These are phyloP conservation scores for Suillus plorans DNA, from an alignment of 768 basidiomycete species.

Conservation along the genomic window DNA sequence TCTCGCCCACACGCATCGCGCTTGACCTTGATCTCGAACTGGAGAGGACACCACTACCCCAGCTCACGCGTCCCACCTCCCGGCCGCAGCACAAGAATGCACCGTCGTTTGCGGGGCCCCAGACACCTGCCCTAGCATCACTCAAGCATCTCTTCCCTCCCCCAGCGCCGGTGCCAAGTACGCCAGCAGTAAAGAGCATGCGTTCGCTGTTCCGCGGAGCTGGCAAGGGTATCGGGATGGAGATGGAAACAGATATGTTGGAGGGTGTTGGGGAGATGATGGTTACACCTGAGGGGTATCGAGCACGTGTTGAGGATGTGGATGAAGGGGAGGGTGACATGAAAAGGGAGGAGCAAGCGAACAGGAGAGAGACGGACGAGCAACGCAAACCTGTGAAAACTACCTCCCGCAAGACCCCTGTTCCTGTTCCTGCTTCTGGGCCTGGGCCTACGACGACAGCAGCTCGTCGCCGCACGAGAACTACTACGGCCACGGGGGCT, in stretches of 20 bases:
- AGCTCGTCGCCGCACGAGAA: slow-evolving; percentile 26
- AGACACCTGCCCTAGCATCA: slow-evolving; percentile 30
- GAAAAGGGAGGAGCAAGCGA: slow-evolving; percentile 1
- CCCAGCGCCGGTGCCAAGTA: slow-evolving; percentile 15
- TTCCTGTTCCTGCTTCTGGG: background rate
- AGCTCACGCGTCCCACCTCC: background rate
- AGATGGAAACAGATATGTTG: slow-evolving; percentile 20
- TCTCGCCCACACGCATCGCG: slow-evolving; percentile 1
- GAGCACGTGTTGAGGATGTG: slow-evolving; percentile 10
- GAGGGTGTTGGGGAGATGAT: slow-evolving; percentile 33
- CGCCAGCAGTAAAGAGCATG: slow-evolving; percentile 28
- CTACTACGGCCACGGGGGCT: background rate
- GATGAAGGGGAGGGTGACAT: slow-evolving; percentile 5
- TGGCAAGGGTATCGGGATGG: slow-evolving; percentile 23
- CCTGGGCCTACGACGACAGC: slow-evolving; percentile 9
- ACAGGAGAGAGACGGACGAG: slow-evolving; percentile 9
- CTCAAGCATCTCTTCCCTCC: slow-evolving; percentile 32
- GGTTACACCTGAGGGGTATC: slow-evolving; percentile 27
- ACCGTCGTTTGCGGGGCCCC: slow-evolving; percentile 1
- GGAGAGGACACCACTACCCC: slow-evolving; percentile 8
- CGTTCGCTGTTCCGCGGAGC: slow-evolving; percentile 31
- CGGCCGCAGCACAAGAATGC: background rate
- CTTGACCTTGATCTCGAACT: slow-evolving; percentile 3
- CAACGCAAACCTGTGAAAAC: background rate
- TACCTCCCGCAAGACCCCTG: background rate